Evolutionary conservation across 2,329 filamentous ascomycete species (phyloP), one percentile per base, ranked within the genome.

Genomic region (Stagonosporopsis cucurbitacearum): DNA sequence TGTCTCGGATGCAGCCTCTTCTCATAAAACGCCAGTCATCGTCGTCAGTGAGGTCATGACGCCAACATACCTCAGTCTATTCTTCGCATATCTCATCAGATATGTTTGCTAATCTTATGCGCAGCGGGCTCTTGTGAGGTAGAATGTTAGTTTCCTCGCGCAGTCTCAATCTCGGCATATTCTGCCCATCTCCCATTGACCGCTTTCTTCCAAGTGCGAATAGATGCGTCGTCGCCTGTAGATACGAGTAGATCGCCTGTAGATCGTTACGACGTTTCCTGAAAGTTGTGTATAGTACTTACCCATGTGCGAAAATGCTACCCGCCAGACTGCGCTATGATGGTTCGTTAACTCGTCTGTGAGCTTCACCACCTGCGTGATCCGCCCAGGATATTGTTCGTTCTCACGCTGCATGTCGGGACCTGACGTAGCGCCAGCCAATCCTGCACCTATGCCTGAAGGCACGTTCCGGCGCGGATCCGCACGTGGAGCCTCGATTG

Each of bases 301-400:
- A 77, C 77, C 79, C 71, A 78, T 77, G 25, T 78, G 77, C 12
- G 79, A 80, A 64, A 92, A 94, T 1, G 84, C 84, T 2, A 93
- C 86, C 20, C 88, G 81, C 90, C 90, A 94, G 1, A 92, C 88
- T 1, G 88, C 88, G 17, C 86, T 87, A 45, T 86, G 83, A 69
- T 90, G 86, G 48, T 82, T 84, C 45, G 87, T 85, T 8, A 93
- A 81, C 66, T 83, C 85, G 8, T 88, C 88, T 1, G 90, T 81
- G 64, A 91, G 84, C 60, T 81, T 83, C 19, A 81, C 80, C 1
- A 80, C 78, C 70, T 93, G 89, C 56, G 79, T 80, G 22, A 92
- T 81, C 64, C 89, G 86, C 0, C 89, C 89, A 3, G 86, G 84
- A 60, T 85, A 79, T 23, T 84, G 84, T 5, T 83, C 81, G 19